A percentile compares a stretch with the other conserved stretches of the same genome.
phyloP scores from a whole-genome alignment of 1,284 basidiomycete species.

The Hortiboletus rubellus region DNA sequence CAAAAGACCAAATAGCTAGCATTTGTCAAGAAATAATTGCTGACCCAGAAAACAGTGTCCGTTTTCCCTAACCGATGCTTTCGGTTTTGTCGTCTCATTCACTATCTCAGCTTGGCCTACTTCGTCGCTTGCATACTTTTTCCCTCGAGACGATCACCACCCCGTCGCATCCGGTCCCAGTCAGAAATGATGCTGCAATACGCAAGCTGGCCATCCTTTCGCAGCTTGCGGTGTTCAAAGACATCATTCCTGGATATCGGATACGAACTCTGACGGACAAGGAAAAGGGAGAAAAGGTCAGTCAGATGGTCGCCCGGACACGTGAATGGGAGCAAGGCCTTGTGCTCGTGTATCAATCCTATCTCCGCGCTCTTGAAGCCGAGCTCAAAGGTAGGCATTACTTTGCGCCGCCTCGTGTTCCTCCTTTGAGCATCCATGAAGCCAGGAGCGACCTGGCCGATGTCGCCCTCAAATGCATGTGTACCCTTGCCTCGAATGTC shows the following conservation, averaged over 20 bases:
- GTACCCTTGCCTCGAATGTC: constrained; percentile 77
- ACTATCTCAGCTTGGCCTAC: constrained; percentile 68
- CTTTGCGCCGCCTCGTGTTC: constrained; percentile 24
- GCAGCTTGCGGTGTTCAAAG: constrained; percentile 93
- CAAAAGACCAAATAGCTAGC: constrained; percentile 87
- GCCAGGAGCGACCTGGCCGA: constrained; percentile 73
- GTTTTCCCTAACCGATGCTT: constrained; percentile 29
- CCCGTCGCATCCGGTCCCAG: constrained; percentile 61
- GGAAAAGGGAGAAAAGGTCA: constrained; percentile 92
- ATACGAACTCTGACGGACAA: constrained; percentile 89
- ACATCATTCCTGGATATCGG: constrained; percentile 88
- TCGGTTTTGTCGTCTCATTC: constrained; percentile 19
- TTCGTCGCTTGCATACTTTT: constrained; percentile 86
- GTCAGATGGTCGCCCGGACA: constrained; percentile 87
- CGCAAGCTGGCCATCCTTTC: constrained; percentile 89
- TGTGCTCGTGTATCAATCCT: constrained; percentile 86
- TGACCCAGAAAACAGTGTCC: constrained; percentile 81
- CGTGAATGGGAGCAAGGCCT: constrained; percentile 98
- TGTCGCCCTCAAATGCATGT: constrained; percentile 82
- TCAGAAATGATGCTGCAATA: constrained; percentile 80
- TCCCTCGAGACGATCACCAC: constrained; percentile 71
- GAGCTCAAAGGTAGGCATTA: constrained; percentile 77
- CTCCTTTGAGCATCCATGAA: constrained; percentile 37
- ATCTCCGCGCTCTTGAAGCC: constrained; percentile 80
- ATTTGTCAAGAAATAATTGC: constrained; percentile 89